Evolutionary conservation across 2,329 filamentous ascomycete species (phyloP).

Genomic region (Fusarium pseudocircinatum): DNA sequence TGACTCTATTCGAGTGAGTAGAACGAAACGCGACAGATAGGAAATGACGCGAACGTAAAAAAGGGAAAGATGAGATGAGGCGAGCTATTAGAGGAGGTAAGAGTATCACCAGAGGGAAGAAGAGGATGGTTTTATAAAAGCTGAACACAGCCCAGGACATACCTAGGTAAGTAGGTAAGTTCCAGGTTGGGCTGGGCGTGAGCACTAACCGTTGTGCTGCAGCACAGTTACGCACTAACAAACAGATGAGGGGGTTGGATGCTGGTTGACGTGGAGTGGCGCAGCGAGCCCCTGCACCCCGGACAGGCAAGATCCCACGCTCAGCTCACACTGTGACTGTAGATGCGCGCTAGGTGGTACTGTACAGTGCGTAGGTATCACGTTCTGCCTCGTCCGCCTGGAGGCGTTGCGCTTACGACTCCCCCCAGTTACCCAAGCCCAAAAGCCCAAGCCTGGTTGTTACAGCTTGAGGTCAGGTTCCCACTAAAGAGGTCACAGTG

Average conservation of each 20-base stretch:
- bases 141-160: conserved; percentile 6
- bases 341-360: fast-evolving
- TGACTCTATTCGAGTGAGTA: conserved; percentile 21
- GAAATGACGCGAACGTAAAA: conserved; percentile 15
- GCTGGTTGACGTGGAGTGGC: conserved; percentile 34
- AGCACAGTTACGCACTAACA: not conserved
- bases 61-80: conserved; percentile 13
- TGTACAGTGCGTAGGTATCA: conserved; percentile 1
- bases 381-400: conserved; percentile 28
- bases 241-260: conserved; percentile 22
- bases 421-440: not conserved
- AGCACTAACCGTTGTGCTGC: conserved; percentile 10
- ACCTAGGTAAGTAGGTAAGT: too few species aligned
- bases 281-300: conserved; percentile 22
- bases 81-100: conserved; percentile 1
- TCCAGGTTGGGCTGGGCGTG: conserved; percentile 18
- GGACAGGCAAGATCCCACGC: conserved; percentile 14
- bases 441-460: conserved; percentile 19
- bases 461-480: conserved; percentile 34
- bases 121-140: conserved; percentile 37
- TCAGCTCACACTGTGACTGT: not conserved
- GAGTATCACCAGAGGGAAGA: conserved; percentile 15
- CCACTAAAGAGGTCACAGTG: conserved; percentile 28
- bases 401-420: conserved; percentile 38
- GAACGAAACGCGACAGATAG: not conserved